Evolutionary conservation across 2,329 filamentous ascomycete species (phyloP).

Genomic region (Mycosphaerella sp.): DNA sequence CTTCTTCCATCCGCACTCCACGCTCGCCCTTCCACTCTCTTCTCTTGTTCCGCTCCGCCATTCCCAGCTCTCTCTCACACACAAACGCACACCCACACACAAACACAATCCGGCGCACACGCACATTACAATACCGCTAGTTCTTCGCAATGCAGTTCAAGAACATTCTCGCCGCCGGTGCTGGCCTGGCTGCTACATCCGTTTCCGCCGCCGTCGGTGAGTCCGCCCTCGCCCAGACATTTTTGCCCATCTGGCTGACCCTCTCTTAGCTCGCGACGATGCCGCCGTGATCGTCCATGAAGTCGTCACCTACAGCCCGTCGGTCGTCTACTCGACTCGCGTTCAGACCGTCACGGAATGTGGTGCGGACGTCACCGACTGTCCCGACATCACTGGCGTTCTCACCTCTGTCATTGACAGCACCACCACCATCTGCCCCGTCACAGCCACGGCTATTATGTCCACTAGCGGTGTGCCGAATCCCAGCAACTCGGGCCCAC

Average conservation of each 20-base stretch:
- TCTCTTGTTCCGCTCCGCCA: background rate
- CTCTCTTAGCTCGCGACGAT: constrained; percentile 1
- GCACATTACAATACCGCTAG: background rate
- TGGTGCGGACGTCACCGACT: constrained; percentile 35
- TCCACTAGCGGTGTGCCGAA: background rate
- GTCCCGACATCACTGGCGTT: constrained; percentile 31
- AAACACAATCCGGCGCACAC: background rate
- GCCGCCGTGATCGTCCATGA: constrained; percentile 26
- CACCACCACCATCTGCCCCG: constrained; percentile 42
- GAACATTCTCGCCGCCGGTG: background rate
- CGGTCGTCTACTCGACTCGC: constrained; percentile 38
- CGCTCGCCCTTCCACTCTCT: background rate
- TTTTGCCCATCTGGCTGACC: background rate
- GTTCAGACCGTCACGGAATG: constrained; percentile 40
- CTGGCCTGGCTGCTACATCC: background rate
- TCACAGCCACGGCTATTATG: constrained; percentile 29
- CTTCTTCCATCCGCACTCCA: too few species aligned
- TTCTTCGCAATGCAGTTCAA: background rate
- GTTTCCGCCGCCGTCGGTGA: background rate
- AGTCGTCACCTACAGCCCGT: constrained; percentile 36
- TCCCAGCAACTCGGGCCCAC: constrained; percentile 1
- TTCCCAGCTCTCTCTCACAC: background rate
- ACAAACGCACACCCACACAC: background rate
- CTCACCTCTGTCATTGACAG: constrained; percentile 37
- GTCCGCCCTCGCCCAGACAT: background rate